Conservation (phyloP, 2,329 filamentous ascomycete species). For the Diaporthe vaccinii region DNA sequence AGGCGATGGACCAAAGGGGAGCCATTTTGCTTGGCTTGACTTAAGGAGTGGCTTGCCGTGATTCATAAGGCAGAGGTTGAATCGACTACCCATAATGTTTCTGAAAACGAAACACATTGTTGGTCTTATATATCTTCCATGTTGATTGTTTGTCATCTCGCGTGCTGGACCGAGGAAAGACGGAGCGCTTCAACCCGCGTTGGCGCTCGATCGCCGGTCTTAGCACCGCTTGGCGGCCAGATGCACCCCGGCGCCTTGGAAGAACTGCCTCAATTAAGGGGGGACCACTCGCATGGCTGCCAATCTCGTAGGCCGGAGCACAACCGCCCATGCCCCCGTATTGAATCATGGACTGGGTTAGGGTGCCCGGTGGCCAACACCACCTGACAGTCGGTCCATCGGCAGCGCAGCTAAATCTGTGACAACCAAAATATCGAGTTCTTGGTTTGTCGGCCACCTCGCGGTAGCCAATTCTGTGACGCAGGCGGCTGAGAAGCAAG, state of each 20-base stretch:
- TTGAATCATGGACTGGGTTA: constrained; percentile 22
- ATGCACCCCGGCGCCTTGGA: constrained; percentile 5
- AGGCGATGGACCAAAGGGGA: constrained; percentile 20
- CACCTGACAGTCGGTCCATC: background rate
- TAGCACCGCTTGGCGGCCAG: constrained; percentile 20
- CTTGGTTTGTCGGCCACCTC: background rate
- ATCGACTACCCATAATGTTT: background rate
- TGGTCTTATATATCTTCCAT: background rate
- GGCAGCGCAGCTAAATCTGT: constrained; percentile 9
- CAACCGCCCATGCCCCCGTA: background rate
- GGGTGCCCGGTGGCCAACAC: background rate
- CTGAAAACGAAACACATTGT: background rate
- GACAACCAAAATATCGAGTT: background rate
- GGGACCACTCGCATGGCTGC: background rate
- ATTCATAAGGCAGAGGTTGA: too few relatives aligned
- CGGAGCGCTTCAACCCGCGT: constrained; percentile 29
- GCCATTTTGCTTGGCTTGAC: background rate
- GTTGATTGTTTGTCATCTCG: constrained; percentile 14
- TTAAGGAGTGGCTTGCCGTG: background rate
- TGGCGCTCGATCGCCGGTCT: constrained; percentile 21
- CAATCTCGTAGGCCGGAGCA: constrained; percentile 3
- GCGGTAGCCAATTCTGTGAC: background rate
- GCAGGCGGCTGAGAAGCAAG: constrained; percentile 9
- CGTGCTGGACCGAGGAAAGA: constrained; percentile 24
- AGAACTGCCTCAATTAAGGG: constrained; percentile 21